phyloP scores from a whole-genome alignment of 1,284 basidiomycete genomes.

The Cutaneotrichosporon sp. region DNA sequence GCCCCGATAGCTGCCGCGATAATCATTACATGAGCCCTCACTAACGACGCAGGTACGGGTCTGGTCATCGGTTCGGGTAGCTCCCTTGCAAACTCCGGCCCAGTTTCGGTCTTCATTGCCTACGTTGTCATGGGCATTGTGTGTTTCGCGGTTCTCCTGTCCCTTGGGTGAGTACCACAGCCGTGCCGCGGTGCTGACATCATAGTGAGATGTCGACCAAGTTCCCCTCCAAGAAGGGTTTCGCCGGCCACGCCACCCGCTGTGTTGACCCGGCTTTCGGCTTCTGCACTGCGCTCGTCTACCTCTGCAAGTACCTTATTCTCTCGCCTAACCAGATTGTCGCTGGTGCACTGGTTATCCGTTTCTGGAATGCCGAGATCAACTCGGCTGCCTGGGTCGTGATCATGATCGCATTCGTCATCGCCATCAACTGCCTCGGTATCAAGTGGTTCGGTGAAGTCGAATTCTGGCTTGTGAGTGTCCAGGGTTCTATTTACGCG shows the following conservation, averaged over 20 bases:
- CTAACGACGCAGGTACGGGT: conserved; percentile 57
- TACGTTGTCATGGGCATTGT: conserved; percentile 52
- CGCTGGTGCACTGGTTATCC: conserved; percentile 50
- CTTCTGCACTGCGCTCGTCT: conserved; percentile 41
- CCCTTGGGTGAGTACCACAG: conserved; percentile 30
- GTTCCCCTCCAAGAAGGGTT: conserved; percentile 46
- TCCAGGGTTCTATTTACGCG: background rate
- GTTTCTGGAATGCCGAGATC: conserved; percentile 41
- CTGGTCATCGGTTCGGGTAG: conserved; percentile 67
- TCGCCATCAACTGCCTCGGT: conserved; percentile 66
- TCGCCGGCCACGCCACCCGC: conserved; percentile 45
- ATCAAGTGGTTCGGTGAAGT: conserved; percentile 68
- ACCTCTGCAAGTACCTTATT: conserved; percentile 58
- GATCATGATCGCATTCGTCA: conserved; percentile 48
- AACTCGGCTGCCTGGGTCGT: conserved; percentile 50
- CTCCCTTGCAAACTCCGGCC: conserved; percentile 54
- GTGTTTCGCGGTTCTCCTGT: conserved; percentile 41
- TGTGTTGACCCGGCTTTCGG: conserved; percentile 45
- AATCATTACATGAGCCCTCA: background rate
- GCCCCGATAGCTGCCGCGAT: too few species aligned
- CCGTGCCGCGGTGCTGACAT: background rate
- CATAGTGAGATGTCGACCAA: conserved; percentile 49
- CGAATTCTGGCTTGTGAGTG: conserved; percentile 53
- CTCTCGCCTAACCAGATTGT: conserved; percentile 57
- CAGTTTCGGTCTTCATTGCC: conserved; percentile 54